phyloP scores from a whole-genome alignment of 1,139 yeast genomes.

The Suhomyces choctaworum region DNA sequence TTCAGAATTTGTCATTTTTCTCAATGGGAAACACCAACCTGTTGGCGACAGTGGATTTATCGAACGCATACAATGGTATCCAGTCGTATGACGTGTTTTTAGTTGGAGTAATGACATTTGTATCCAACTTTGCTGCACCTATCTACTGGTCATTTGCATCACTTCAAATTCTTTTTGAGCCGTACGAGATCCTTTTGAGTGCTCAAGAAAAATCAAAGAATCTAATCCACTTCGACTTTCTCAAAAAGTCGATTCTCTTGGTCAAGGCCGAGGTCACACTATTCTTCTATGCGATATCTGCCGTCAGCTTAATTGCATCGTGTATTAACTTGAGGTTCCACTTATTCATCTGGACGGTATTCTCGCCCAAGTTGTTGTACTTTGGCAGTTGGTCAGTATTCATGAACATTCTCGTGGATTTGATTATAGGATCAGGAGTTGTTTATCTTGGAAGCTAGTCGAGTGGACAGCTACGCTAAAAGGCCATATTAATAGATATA shows the following conservation, averaged over 20 bases:
- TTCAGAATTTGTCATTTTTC: conserved; percentile 80
- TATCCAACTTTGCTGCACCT: conserved; percentile 83
- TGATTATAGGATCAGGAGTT: neutral
- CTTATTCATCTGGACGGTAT: conserved; percentile 94
- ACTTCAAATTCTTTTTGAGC: conserved; percentile 45
- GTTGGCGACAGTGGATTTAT: conserved; percentile 82
- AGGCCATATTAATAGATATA: too few relatives aligned
- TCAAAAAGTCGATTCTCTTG: conserved; percentile 36
- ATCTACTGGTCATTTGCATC: conserved; percentile 76
- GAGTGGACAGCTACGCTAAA: too few relatives aligned
- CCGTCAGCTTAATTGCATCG: conserved; percentile 61
- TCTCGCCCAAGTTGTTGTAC: conserved; percentile 86
- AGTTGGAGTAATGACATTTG: conserved; percentile 78
- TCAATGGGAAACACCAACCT: conserved; percentile 92
- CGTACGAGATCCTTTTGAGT: conserved; percentile 12
- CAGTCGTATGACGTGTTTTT: conserved; percentile 62
- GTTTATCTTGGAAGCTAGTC: neutral
- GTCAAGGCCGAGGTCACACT: conserved; percentile 38
- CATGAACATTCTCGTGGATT: conserved; percentile 48
- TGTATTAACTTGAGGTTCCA: conserved; percentile 80
- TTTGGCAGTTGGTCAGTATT: conserved; percentile 73
- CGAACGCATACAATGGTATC: conserved; percentile 91
- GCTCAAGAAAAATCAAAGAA: conserved; percentile 16
- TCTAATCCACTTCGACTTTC: conserved; percentile 18
- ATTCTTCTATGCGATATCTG: conserved; percentile 60